These are phyloP conservation scores for Colletotrichum liaoningense DNA, from an alignment of 2,329 filamentous ascomycete species.

Conservation along the genomic window DNA sequence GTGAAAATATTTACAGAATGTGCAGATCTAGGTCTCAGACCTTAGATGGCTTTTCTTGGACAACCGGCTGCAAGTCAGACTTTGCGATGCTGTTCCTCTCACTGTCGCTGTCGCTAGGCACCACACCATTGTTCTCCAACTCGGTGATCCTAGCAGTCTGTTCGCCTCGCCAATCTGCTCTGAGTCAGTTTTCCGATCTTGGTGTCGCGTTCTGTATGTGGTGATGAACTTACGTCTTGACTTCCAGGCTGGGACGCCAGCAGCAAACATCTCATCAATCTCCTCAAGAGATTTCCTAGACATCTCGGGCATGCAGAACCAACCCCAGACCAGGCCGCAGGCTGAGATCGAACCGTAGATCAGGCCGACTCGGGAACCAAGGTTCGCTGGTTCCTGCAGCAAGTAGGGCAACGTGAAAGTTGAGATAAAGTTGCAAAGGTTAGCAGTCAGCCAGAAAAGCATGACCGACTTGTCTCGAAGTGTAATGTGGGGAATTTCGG, in stretches of 20 bases:
- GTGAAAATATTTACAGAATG: not conserved
- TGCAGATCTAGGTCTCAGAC: not conserved
- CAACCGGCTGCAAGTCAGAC: not conserved
- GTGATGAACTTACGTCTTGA: constrained; percentile 22
- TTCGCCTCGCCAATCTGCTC: constrained; percentile 24
- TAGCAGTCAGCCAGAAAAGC: constrained; percentile 31
- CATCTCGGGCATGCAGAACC: constrained; percentile 31
- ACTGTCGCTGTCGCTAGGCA: constrained; percentile 8
- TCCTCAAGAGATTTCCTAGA: constrained; percentile 27
- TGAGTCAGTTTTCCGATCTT: not conserved
- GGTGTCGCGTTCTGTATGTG: too few species aligned
- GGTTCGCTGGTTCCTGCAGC: constrained; percentile 30
- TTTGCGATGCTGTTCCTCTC: constrained; percentile 23
- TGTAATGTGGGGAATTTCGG: constrained; percentile 32
- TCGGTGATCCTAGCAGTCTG: constrained; percentile 23
- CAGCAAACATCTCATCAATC: constrained; percentile 32
- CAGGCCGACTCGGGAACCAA: constrained; percentile 26
- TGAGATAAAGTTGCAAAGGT: constrained; percentile 28
- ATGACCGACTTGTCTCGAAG: constrained; percentile 34
- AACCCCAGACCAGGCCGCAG: constrained; percentile 24
- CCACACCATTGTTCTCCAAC: constrained; percentile 19
- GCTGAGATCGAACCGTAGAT: constrained; percentile 31
- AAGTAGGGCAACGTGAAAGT: constrained; percentile 27
- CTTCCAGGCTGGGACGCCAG: constrained; percentile 30
- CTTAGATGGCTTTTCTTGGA: constrained; percentile 9